Conservation (phyloP, 2,329 filamentous ascomycete genomes). For the Colletotrichum sp. region DNA sequence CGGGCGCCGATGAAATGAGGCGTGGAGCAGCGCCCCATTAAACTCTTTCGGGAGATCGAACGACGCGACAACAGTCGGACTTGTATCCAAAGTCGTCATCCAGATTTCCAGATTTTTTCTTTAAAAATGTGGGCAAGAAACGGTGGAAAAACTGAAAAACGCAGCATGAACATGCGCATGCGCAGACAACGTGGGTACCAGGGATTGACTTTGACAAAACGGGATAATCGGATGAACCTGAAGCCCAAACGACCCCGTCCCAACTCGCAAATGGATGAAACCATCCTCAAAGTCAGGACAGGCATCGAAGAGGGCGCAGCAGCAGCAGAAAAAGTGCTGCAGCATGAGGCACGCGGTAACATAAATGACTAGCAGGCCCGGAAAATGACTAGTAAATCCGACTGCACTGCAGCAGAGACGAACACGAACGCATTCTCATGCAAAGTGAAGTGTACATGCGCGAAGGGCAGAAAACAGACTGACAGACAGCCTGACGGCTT, state of each 20-base stretch:
- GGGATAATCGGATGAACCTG: constrained; percentile 3
- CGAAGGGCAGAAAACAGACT: neutral
- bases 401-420: neutral
- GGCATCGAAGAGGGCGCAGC: neutral
- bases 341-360: neutral
- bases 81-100: constrained; percentile 4
- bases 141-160: neutral
- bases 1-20: constrained; percentile 6
- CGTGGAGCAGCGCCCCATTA: constrained; percentile 7
- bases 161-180: neutral
- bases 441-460: neutral
- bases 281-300: neutral
- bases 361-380: neutral
- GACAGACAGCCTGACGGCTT: neutral
- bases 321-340: neutral
- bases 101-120: neutral
- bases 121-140: neutral
- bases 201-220: neutral
- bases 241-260: neutral
- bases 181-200: neutral
- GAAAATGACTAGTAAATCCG: neutral
- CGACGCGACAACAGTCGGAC: neutral
- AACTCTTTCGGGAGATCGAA: neutral
- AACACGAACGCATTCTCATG: neutral
- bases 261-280: neutral